Evolutionary conservation across 176 grass and related monocot species (phyloP).

Genomic region (Pontederia crassipes): DNA sequence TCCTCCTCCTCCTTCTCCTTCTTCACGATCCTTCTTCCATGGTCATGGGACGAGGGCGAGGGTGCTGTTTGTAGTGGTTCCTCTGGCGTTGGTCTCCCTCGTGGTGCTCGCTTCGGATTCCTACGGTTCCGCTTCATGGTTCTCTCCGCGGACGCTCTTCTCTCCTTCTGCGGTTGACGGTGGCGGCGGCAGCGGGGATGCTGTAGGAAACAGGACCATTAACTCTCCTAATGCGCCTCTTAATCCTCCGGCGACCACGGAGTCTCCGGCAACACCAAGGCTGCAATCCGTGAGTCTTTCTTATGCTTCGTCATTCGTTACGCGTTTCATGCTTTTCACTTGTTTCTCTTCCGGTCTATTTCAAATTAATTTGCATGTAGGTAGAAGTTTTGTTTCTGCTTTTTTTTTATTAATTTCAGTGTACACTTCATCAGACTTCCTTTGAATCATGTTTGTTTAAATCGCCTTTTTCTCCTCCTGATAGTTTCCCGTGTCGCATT

Average conservation of each 20-base stretch:
- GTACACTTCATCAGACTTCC: too few species aligned
- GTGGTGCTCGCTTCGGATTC: background rate
- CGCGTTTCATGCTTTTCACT: background rate
- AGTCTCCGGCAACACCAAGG: background rate
- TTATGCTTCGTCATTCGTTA: background rate
- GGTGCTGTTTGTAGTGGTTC: background rate
- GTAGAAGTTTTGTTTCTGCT: background rate
- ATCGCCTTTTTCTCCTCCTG: too few species aligned
- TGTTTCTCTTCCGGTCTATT: background rate
- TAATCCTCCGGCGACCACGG: background rate
- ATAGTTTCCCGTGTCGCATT: too few species aligned
- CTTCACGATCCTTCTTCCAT: background rate
- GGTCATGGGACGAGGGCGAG: background rate
- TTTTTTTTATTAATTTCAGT: too few species aligned
- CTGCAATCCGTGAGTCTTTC: conserved; percentile 21
- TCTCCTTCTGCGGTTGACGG: background rate
- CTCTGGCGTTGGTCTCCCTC: background rate
- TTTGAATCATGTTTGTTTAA: too few species aligned
- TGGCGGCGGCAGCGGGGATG: background rate
- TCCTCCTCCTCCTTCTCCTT: background rate
- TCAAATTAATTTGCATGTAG: conserved; percentile 7
- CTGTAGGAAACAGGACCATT: background rate
- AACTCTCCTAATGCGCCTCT: background rate
- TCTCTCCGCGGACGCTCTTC: background rate
- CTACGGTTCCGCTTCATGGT: background rate